Evolutionary conservation across 1,284 basidiomycete genomes (phyloP), one percentile per base, ranked within the genome.

Genomic region (Coniferiporia sulphurascens): DNA sequence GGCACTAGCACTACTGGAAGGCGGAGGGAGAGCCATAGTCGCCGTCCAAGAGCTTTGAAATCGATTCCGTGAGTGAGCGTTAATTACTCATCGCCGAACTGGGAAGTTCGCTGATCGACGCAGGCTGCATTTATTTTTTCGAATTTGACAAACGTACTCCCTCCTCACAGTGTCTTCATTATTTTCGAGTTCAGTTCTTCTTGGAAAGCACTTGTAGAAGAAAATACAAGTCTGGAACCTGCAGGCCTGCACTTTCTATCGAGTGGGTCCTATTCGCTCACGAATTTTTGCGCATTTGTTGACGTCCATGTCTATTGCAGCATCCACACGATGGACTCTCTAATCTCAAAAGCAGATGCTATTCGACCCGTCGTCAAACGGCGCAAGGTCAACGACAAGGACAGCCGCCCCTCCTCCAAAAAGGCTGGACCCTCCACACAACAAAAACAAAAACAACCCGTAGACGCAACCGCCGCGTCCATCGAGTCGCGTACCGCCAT

Each of bases 331-430:
- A 89, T 90, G 86, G 86, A 92, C 69, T 74, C 83, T 9, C 79
- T 93, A 13, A 78, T 92, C 59, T 83, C 87, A 12, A 83, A 85
- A 63, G 87, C 87, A 32, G 78, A 89, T 57, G 81, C 86, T 2
- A 74, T 87, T 35, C 73, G 73, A 43, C 79, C 83, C 21, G 60
- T 79, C 49, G 66, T 72, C 52, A 77, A 80, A 65, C 55, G 38
- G 22, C 21, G 60, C 22, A 64, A 55, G 51, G 35, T 32, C 52
- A 59, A 41, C 22, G 38, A 21, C 55, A 58, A 9, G 43, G 44
- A 58, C 43, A 48, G n/a, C 35, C 51, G 50, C 35, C 44, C 53
- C 60, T 53, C n/a, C 2, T 55, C 13, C 62, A 60, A 41, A 68
- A 71, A 45, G 15, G 58, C 4, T 49, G 27, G 63, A 63, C 52